Evolutionary conservation across 495 filamentous ascomycete species (phyloP), one percentile per base, ranked within the genome.

Genomic region (Aspergillus indologenus): DNA sequence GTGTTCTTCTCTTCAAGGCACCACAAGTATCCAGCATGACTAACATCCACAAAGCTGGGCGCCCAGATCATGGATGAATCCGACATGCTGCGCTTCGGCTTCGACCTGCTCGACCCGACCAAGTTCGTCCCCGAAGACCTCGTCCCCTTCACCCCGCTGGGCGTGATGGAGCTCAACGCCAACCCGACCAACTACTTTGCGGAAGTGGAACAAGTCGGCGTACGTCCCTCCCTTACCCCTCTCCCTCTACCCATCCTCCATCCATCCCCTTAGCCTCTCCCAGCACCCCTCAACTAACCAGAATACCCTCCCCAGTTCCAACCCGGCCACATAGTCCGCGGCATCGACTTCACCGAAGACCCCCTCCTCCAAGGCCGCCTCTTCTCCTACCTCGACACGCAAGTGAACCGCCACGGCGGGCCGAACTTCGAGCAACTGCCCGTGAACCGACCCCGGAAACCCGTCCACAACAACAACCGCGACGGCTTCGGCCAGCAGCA

Each of bases 171-270:
- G 40, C 68, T 90, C 45, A 81, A 89, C 71, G 80, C 73, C 29
- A 90, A 90, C 69, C 83, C 85, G 0, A 73, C 64, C 15, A 89
- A 90, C 70, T 90, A 86, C 75, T 90, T 90, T 65, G 86, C 87
- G 4, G 87, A 90, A 68, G 86, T 85, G 0, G 87, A 90, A 67
- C 86, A 89, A 69, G 70, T 82, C 63, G 83, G 84, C 79, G 82
- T 85, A 68, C 47, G 78, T 17, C 26, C 45, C 9, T 50, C 31
- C 22, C 42, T 9, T 48, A 31, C 20, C 45, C 42, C 11, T 18
- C 49, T 53, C 46, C 61, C 20, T 53, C 52, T 21, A 50, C 23
- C 22, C 8, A 29, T 9, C 12, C 34, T 11, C 34, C 34, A 40
- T 40, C 12, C 34, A 40, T 40, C 7, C 34, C 5, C 34, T n/a